Evolutionary conservation across 495 filamentous ascomycete genomes (phyloP).

Genomic region (Xylaria telfairii): DNA sequence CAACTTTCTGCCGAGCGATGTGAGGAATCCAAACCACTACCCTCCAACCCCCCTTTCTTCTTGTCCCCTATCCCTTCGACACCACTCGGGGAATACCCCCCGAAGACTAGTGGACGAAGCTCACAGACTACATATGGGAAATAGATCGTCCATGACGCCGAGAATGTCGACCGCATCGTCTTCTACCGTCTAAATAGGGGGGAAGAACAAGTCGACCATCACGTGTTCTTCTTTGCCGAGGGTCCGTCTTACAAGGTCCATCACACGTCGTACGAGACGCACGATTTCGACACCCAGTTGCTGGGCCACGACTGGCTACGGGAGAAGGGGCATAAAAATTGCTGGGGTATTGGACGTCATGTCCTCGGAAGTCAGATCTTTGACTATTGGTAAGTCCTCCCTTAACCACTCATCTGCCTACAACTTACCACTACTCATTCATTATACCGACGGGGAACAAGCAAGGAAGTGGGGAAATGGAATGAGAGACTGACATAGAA

Average conservation of each 20-base stretch:
- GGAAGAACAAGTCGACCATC: constrained; percentile 67
- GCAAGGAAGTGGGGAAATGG: neutral
- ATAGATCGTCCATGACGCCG: constrained; percentile 55
- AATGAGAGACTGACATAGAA: neutral
- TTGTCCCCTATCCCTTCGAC: too few species aligned
- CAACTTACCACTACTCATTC: neutral
- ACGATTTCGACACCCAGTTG: constrained; percentile 77
- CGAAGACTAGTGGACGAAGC: neutral
- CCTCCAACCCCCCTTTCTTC: neutral
- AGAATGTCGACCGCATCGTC: constrained; percentile 58
- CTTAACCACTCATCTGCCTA: neutral
- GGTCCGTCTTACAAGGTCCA: constrained; percentile 66
- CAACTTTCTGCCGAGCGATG: constrained; percentile 68
- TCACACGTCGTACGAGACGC: constrained; percentile 75
- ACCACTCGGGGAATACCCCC: neutral
- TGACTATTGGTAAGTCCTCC: constrained; percentile 66
- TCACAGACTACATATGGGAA: neutral
- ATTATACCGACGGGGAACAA: neutral
- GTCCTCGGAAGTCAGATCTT: constrained; percentile 69
- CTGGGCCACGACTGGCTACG: constrained; percentile 76
- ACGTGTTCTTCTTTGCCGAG: constrained; percentile 72
- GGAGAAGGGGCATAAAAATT: constrained; percentile 66
- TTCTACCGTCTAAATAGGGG: constrained; percentile 74
- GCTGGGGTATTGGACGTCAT: constrained; percentile 78
- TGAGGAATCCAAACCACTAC: too few species aligned